Evolutionary conservation across 139 green algal genomes (phyloP).

Genomic region (Marvania coccoides): DNA sequence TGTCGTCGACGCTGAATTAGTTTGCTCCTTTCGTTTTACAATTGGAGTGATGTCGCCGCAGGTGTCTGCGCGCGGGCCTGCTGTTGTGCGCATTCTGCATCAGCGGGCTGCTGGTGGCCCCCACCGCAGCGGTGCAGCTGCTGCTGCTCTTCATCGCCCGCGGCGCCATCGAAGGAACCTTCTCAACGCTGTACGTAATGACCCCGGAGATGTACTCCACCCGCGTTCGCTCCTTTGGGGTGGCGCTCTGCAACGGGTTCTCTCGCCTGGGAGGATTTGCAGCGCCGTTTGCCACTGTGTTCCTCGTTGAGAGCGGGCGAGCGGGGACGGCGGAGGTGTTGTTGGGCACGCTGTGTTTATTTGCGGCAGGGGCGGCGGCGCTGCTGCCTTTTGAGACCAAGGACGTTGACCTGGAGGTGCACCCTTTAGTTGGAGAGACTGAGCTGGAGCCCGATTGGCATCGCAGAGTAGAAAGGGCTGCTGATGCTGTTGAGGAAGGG

Average conservation of each 20-base stretch:
- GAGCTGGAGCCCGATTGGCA: neutral
- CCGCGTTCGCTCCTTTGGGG: constrained; percentile 45
- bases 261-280: constrained; percentile 53
- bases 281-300: constrained; percentile 58
- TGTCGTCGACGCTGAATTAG: too few species aligned
- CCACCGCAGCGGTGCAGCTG: neutral
- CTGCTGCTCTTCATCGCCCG: constrained; percentile 52
- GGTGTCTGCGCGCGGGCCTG: constrained; percentile 9
- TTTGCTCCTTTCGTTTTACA: too few species aligned
- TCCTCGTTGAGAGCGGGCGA: constrained; percentile 32
- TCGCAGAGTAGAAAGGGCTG: neutral
- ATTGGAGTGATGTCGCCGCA: too few species aligned
- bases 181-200: constrained; percentile 63
- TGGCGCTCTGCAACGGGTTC: constrained; percentile 61
- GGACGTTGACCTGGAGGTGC: constrained; percentile 10
- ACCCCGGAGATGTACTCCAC: constrained; percentile 75
- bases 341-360: constrained; percentile 23
- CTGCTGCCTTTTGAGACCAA: constrained; percentile 36
- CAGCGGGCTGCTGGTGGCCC: neutral
- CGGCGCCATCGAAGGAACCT: constrained; percentile 52
- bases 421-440: neutral
- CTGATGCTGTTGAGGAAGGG: constrained; percentile 4
- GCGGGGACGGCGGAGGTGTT: constrained; percentile 13
- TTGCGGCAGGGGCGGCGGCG: constrained; percentile 6
- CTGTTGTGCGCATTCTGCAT: neutral